These are phyloP conservation scores for Tetrahymena borealis DNA, from an alignment of 73 alveolate species.

Conservation along the genomic window DNA sequence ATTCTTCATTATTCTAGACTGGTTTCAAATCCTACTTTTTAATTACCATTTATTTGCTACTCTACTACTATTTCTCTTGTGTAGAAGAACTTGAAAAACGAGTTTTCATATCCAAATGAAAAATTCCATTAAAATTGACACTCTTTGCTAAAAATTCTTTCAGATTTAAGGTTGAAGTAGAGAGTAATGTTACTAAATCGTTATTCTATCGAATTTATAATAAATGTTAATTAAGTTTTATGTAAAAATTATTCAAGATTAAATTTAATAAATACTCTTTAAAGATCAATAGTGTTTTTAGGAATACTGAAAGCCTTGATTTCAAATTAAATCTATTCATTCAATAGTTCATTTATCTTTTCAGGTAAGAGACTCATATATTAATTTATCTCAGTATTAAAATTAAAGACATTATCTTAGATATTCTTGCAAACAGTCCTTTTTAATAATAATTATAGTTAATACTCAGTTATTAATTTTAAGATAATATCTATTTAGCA, in stretches of 20 bases:
- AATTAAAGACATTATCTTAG: neutral
- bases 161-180: neutral
- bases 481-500: no score
- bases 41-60: neutral
- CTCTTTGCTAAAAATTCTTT: neutral
- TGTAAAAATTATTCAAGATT: no score
- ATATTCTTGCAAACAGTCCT: neutral
- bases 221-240: no score
- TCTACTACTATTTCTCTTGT: neutral
- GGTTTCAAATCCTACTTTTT: neutral
- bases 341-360: neutral
- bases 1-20: neutral
- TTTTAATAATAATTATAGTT: neutral
- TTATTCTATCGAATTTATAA: no score
- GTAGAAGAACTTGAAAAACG: neutral
- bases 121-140: neutral
- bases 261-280: neutral
- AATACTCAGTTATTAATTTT: no score
- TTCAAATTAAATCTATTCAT: neutral
- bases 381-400: neutral
- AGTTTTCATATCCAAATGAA: neutral
- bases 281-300: neutral
- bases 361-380: neutral
- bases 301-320: neutral
- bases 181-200: neutral